Evolutionary conservation across 2,329 filamentous ascomycete species (phyloP).

Genomic region (Arthrobotrys megalospora): DNA sequence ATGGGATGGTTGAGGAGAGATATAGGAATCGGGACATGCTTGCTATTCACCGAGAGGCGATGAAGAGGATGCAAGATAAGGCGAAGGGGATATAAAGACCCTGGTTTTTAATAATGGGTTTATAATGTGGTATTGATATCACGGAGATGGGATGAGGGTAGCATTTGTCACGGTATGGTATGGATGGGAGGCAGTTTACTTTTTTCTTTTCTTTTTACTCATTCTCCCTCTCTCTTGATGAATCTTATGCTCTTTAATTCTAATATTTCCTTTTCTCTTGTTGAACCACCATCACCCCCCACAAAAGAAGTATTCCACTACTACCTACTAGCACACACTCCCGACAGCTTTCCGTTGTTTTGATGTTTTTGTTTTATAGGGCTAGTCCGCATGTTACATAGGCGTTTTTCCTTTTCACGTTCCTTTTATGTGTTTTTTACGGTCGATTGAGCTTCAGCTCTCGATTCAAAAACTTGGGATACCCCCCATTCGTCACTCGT

Average conservation of each 20-base stretch:
- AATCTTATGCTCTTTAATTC: slow-evolving; percentile 41
- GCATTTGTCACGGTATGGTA: slow-evolving; percentile 45
- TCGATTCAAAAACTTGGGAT: slow-evolving; percentile 12
- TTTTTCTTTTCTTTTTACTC: slow-evolving; percentile 21
- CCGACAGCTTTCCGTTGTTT: slow-evolving; percentile 18
- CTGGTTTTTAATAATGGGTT: background rate
- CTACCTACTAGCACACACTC: background rate
- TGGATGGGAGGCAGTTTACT: slow-evolving; percentile 28
- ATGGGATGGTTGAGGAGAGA: slow-evolving; percentile 78
- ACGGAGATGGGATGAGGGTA: slow-evolving; percentile 32
- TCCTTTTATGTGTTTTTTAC: slow-evolving; percentile 21
- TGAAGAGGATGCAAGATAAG: slow-evolving; percentile 82
- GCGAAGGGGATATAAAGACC: slow-evolving; percentile 68
- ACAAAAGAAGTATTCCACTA: slow-evolving; percentile 35
- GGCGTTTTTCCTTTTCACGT: slow-evolving; percentile 42
- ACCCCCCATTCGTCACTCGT: slow-evolving; percentile 21
- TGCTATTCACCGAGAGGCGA: slow-evolving; percentile 82
- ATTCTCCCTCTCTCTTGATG: slow-evolving; percentile 16
- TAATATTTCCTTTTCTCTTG: slow-evolving; percentile 26
- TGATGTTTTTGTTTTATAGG: slow-evolving; percentile 37
- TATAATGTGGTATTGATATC: slow-evolving; percentile 32
- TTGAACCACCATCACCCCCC: slow-evolving; percentile 5
- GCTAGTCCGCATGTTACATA: slow-evolving; percentile 56
- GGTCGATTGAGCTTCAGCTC: slow-evolving; percentile 23
- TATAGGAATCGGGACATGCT: slow-evolving; percentile 84